Conservation (phyloP, 257 asterid genomes). For the Nemophila menziesii region DNA sequence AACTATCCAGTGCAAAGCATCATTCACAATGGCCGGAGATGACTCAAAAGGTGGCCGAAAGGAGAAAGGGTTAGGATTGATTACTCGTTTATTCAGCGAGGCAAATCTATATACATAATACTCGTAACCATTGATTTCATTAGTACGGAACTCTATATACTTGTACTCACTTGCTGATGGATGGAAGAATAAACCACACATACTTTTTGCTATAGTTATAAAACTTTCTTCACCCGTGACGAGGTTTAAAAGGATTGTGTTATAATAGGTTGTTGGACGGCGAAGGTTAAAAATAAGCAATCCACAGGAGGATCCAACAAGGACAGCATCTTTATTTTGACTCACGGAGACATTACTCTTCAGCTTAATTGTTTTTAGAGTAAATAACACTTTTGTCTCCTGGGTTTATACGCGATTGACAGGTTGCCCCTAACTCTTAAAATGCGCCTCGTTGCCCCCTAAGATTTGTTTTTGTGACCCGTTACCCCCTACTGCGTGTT, state of each 20-base stretch:
- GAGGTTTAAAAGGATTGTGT: not conserved
- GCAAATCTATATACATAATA: not conserved
- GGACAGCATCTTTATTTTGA: not conserved
- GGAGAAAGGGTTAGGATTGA: not conserved
- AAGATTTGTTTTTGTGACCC: too few relatives aligned
- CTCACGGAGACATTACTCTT: not conserved
- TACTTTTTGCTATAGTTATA: too few relatives aligned
- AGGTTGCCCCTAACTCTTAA: too few relatives aligned
- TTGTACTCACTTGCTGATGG: not conserved
- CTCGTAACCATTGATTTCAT: not conserved
- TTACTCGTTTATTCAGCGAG: not conserved
- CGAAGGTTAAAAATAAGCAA: not conserved
- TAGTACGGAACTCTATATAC: not conserved
- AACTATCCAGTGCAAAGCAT: not conserved
- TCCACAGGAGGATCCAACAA: not conserved
- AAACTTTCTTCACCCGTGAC: not conserved
- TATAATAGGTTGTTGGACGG: too few relatives aligned
- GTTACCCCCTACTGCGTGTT: too few relatives aligned
- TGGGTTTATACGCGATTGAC: too few relatives aligned
- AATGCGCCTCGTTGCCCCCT: too few relatives aligned
- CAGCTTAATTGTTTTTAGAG: too few relatives aligned
- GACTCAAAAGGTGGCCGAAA: not conserved
- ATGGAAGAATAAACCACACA: not conserved
- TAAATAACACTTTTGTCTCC: too few relatives aligned
- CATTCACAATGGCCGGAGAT: not conserved